Evolutionary conservation across 495 filamentous ascomycete genomes (phyloP), one percentile per base, ranked within the genome.

Genomic region (Friedmanniomyces endolithicus): DNA sequence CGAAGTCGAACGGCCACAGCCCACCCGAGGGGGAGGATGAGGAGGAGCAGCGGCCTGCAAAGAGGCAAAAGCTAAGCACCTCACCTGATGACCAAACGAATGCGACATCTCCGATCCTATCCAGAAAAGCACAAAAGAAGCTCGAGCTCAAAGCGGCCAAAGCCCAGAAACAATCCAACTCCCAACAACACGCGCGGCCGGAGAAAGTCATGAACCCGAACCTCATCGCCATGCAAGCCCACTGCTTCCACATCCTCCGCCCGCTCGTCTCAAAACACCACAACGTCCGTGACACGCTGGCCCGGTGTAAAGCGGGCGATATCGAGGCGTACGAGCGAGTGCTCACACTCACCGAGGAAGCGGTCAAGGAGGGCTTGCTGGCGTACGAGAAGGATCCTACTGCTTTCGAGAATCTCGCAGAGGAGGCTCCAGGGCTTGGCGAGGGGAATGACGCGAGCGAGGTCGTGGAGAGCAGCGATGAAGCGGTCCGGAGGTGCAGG

Each of bases 171-270:
- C n/a, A n/a, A n/a, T n/a, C n/a, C n/a, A n/a, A n/a, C n/a, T 40
- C 48, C 25, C 62, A 64, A 27, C 17, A 50, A 6, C 58, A 64
- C 29, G 76, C 75, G 63, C 68, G 66, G 41, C 59, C 69, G 31
- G 73, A 78, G 59, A 71, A 68, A 48, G 54, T 65, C 24, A 70
- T 70, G 14, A 82, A 83, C 25, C 80, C 89, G 7, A 96, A 88
- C 62, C 72, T 94, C 23, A 72, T 78, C n/a, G 80, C 80, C 29
- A 85, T 99, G 74, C 90, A 95, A 65, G 78, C 85, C 2, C 92
- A 99, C 69, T 77, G 95, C 34, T 99, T 99, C 74, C 85, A 94
- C 65, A 75, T 99, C 23, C 80, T 95, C 9, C 81, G 90, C 4
- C 77, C 88, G 2, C 78, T 97, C 46, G 78, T 97, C 37, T 70